Evolutionary conservation across 2,329 filamentous ascomycete species (phyloP).

Genomic region (Chaetomium strumarium): DNA sequence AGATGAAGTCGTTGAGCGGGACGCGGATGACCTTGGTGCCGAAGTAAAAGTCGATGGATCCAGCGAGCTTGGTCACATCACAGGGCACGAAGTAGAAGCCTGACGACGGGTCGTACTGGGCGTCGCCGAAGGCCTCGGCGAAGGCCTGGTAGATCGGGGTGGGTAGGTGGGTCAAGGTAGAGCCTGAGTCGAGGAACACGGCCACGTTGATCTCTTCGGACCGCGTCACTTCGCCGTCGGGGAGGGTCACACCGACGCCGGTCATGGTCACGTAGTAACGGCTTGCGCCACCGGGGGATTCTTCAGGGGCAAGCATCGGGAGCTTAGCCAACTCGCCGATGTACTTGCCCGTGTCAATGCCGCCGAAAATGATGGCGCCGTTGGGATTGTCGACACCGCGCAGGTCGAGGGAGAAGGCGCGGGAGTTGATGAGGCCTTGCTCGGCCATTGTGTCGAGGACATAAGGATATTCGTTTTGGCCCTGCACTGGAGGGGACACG

Average conservation of each 20-base stretch:
- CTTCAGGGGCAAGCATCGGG: slow-evolving; percentile 33
- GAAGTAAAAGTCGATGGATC: slow-evolving; percentile 46
- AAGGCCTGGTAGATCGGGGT: slow-evolving; percentile 37
- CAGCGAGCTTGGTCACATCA: slow-evolving; percentile 30
- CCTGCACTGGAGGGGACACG: slow-evolving; percentile 40
- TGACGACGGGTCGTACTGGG: slow-evolving; percentile 30
- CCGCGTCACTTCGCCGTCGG: slow-evolving; percentile 18
- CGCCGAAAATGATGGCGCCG: slow-evolving; percentile 49
- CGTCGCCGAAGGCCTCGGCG: slow-evolving; percentile 38
- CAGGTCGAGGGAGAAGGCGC: slow-evolving; percentile 47
- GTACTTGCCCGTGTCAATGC: slow-evolving; percentile 48
- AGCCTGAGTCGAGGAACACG: slow-evolving; percentile 45
- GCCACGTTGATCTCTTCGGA: slow-evolving; percentile 22
- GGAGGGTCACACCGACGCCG: slow-evolving; percentile 25
- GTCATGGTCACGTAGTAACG: slow-evolving; percentile 34
- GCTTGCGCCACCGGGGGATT: slow-evolving; percentile 22
- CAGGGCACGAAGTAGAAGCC: slow-evolving; percentile 44
- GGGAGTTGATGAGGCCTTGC: slow-evolving; percentile 43
- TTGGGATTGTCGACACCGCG: slow-evolving; percentile 38
- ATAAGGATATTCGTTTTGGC: slow-evolving; percentile 41
- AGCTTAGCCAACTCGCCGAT: slow-evolving; percentile 40
- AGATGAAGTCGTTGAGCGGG: slow-evolving; percentile 44
- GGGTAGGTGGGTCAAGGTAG: slow-evolving; percentile 45
- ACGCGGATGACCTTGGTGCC: slow-evolving; percentile 37
- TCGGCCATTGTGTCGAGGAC: slow-evolving; percentile 45